Conservation (phyloP, 2,329 filamentous ascomycete species). For the Hypocreales sp. region DNA sequence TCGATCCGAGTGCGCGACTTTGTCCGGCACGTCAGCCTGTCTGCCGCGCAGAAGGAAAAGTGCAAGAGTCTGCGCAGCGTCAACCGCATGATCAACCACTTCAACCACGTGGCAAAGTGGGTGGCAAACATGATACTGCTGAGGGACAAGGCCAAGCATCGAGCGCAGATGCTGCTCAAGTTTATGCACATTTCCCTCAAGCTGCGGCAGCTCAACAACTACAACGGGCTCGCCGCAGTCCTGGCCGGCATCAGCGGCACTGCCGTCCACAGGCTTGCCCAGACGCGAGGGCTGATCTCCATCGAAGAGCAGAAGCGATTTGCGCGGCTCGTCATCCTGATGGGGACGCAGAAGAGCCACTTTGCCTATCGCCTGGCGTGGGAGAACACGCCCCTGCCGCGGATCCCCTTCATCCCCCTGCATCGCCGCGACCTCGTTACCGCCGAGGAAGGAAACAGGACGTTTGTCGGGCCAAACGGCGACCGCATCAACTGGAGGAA, state of each 20-base stretch:
- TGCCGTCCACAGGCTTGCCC: slow-evolving; percentile 66
- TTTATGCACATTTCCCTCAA: slow-evolving; percentile 85
- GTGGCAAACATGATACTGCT: slow-evolving; percentile 74
- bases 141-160: slow-evolving; percentile 89
- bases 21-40: slow-evolving; percentile 76
- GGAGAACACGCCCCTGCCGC: slow-evolving; percentile 82
- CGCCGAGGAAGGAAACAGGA: slow-evolving; percentile 83
- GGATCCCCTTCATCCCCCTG: slow-evolving; percentile 86
- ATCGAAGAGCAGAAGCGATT: slow-evolving; percentile 66
- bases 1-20: slow-evolving; percentile 87
- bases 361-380: slow-evolving; percentile 93
- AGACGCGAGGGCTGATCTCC: slow-evolving; percentile 65
- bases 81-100: slow-evolving; percentile 86
- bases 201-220: slow-evolving; percentile 85
- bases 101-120: slow-evolving; percentile 74
- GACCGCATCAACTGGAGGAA: slow-evolving; percentile 94
- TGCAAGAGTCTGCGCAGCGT: slow-evolving; percentile 71
- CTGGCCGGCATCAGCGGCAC: slow-evolving; percentile 85
- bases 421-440: slow-evolving; percentile 81
- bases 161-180: slow-evolving; percentile 81
- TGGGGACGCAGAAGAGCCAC: slow-evolving; percentile 85
- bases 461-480: slow-evolving; percentile 60
- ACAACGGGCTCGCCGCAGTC: slow-evolving; percentile 88
- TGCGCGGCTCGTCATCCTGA: slow-evolving; percentile 74
- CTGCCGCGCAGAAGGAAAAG: slow-evolving; percentile 53